Evolutionary conservation across 495 filamentous ascomycete species (phyloP).

Genomic region (Penicillium lagena): DNA sequence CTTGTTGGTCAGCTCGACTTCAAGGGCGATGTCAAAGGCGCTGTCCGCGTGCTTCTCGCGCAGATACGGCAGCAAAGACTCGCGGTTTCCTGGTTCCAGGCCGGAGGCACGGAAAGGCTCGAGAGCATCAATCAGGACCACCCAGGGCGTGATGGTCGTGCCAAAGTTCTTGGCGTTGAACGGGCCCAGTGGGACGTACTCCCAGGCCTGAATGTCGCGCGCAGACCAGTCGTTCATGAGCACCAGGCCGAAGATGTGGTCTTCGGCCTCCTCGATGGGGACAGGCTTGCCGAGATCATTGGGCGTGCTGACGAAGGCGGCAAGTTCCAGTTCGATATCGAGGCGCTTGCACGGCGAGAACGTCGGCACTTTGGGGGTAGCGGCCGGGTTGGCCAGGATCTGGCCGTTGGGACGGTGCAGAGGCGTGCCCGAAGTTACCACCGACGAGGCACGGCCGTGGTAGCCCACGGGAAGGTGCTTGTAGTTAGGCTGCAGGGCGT

Average conservation of each 20-base stretch:
- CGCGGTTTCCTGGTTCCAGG: constrained; percentile 53
- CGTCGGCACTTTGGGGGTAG: constrained; percentile 53
- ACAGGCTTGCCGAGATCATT: constrained; percentile 63
- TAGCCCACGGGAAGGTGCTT: constrained; percentile 86
- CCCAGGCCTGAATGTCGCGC: constrained; percentile 85
- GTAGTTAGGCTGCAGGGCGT: constrained; percentile 87
- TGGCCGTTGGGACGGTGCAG: constrained; percentile 79
- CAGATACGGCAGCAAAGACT: constrained; percentile 61
- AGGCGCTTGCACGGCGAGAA: constrained; percentile 60
- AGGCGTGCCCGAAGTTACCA: constrained; percentile 70
- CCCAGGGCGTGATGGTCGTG: constrained; percentile 85
- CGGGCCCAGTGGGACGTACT: constrained; percentile 78
- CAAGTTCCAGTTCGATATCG: constrained; percentile 87
- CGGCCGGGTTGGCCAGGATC: constrained; percentile 59
- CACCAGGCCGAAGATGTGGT: constrained; percentile 80
- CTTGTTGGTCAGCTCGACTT: constrained; percentile 64
- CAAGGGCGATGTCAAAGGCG: constrained; percentile 68
- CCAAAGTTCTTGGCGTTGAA: constrained; percentile 93
- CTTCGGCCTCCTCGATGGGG: constrained; percentile 58
- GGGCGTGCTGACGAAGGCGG: constrained; percentile 65
- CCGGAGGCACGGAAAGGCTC: constrained; percentile 60
- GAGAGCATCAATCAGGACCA: constrained; percentile 77
- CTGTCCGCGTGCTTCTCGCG: constrained; percentile 55
- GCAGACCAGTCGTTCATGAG: constrained; percentile 95
- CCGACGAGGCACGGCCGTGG: constrained; percentile 73